Evolutionary conservation across 2,329 filamentous ascomycete genomes (phyloP).

Genomic region (Alternaria hordeiaustralica): DNA sequence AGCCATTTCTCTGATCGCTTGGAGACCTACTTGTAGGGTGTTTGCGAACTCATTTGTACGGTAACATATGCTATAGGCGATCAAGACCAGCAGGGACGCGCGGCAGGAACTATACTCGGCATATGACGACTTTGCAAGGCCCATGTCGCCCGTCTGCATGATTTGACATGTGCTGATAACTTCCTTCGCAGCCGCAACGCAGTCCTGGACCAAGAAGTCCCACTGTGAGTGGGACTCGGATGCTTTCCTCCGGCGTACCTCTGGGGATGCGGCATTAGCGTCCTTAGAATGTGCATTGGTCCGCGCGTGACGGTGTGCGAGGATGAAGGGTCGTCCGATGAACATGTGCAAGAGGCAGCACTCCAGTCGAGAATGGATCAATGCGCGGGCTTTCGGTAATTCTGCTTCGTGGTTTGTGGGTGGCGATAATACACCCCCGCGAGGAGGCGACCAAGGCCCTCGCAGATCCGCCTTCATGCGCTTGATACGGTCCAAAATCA

Average conservation of each 20-base stretch:
- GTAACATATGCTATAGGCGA: conserved; percentile 16
- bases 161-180: conserved; percentile 11
- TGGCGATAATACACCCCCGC: background rate
- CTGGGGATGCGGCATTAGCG: background rate
- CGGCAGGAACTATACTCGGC: conserved; percentile 20
- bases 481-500: conserved; percentile 8
- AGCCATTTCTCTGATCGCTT: conserved; percentile 19
- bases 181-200: conserved; percentile 14
- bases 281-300: background rate
- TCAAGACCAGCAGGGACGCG: conserved; percentile 16
- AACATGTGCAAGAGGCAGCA: conserved; percentile 21
- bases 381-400: conserved; percentile 1
- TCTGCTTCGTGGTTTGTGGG: background rate
- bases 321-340: conserved; percentile 19
- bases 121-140: conserved; percentile 20
- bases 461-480: conserved; percentile 6
- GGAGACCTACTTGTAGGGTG: conserved; percentile 9
- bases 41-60: conserved; percentile 15
- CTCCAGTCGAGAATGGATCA: conserved; percentile 10
- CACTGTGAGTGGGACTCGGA: background rate
- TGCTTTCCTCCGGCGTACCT: background rate
- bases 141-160: conserved; percentile 15
- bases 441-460: conserved; percentile 5
- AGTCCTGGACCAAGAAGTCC: conserved; percentile 15
- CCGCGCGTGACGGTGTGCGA: conserved; percentile 15